A percentile compares a stretch with the other conserved stretches of the same genome.
Evolutionary conservation across 495 filamentous ascomycete genomes (phyloP).

Genomic region (Aspergillus taichungensis): DNA sequence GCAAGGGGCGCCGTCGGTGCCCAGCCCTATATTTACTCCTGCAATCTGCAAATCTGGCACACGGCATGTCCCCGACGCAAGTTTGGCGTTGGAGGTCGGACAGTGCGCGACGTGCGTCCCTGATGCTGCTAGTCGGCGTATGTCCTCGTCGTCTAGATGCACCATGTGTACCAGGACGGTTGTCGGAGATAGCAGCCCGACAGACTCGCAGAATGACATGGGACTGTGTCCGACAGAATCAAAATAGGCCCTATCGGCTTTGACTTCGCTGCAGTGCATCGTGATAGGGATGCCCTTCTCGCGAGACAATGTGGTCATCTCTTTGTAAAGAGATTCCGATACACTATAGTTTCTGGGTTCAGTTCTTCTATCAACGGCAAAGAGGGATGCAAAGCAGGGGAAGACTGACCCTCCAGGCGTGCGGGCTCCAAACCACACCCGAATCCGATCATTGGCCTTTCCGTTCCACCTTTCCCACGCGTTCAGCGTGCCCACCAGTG

Average conservation of each 20-base stretch:
- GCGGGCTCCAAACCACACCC: slow-evolving; percentile 43
- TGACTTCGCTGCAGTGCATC: slow-evolving; percentile 35
- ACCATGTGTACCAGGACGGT: slow-evolving; percentile 41
- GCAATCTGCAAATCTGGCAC: slow-evolving; percentile 31
- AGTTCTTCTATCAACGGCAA: no score
- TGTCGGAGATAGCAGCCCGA: slow-evolving; percentile 27
- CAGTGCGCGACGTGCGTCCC: slow-evolving; percentile 41
- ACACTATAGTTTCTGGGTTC: no score
- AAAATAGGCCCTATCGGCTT: slow-evolving; percentile 34
- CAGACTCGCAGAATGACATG: slow-evolving; percentile 34
- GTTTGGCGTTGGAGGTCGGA: slow-evolving; percentile 42
- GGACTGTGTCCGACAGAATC: slow-evolving; percentile 30
- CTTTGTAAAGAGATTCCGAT: slow-evolving; percentile 34
- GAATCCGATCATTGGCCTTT: slow-evolving; percentile 35
- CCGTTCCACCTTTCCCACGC: slow-evolving; percentile 44
- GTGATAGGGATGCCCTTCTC: slow-evolving; percentile 36
- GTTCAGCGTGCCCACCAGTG: slow-evolving; percentile 29
- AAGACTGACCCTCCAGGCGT: slow-evolving; percentile 38
- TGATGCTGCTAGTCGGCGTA: slow-evolving; percentile 27
- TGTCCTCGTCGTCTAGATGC: slow-evolving; percentile 37
- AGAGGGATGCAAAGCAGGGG: no score
- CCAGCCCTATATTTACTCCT: slow-evolving; percentile 34
- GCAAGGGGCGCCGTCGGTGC: slow-evolving; percentile 44
- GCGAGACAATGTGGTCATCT: slow-evolving; percentile 34
- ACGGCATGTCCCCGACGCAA: slow-evolving; percentile 40